Conservation (phyloP, 257 asterid species). For the Solanum dulcamara region DNA sequence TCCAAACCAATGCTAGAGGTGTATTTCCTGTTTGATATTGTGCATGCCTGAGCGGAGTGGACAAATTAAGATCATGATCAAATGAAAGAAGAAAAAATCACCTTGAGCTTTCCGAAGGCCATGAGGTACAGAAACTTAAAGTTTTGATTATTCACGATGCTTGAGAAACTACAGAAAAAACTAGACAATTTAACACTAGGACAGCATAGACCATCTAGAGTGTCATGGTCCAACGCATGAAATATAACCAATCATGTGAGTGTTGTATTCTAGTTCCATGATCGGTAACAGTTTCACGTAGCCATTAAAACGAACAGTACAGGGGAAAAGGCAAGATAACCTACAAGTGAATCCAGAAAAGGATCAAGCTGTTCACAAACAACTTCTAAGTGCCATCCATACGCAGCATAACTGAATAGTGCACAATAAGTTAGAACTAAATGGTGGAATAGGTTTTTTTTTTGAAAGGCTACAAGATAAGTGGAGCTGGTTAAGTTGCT, state of each 20-base stretch:
- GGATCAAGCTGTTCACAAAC: neutral
- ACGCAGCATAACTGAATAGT: neutral
- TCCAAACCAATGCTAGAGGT: constrained; percentile 85
- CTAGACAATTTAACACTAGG: neutral
- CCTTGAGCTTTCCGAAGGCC: neutral
- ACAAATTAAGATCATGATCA: neutral
- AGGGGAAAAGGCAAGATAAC: neutral
- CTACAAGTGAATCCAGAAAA: neutral
- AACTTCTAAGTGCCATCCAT: neutral
- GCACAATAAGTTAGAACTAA: neutral
- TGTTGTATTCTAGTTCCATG: neutral
- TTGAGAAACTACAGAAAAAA: neutral
- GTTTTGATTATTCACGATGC: neutral
- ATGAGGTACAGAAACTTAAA: neutral
- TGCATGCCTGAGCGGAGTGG: constrained; percentile 51
- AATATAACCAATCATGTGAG: neutral
- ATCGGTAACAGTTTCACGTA: neutral
- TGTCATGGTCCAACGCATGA: neutral
- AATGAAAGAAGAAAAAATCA: neutral
- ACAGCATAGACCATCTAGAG: neutral
- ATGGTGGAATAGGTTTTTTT: neutral
- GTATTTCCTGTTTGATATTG: constrained; percentile 92
- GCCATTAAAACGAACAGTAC: neutral
- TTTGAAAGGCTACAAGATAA: neutral
- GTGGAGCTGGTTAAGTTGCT: neutral